Base-by-base conservation (phyloP, 1,139 yeast species). In the Sporopachydermia cereana region DNA sequence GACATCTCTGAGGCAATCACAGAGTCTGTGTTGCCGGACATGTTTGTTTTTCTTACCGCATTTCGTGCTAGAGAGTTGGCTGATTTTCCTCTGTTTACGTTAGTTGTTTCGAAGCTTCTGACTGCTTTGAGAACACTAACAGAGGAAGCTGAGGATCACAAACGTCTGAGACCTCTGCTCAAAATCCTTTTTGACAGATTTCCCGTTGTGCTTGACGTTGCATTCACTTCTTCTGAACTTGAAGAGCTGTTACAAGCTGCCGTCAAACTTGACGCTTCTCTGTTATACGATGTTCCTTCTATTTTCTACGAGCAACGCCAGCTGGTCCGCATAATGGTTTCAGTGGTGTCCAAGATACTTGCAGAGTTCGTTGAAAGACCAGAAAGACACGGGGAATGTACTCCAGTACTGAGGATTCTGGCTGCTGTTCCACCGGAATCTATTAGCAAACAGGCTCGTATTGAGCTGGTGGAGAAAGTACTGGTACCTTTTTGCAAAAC, bases 61-160 rank as follows among this genome's bases (percentile, higher is more conserved):
- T 70, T 78, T 54, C 67, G 83, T 51, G 52, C 70, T 12, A 56
- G 75, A 36, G 85, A 79, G 51, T 53, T 72, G 36, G 59, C 59
- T 36, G 60, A 60, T 2, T 56, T 59, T 29, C 61, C 63, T 4
- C 25, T 12, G 5, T 34, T 59, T 2, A 25, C 45, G 0, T n/a
- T 44, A 2, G 45, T 62, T 17, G 27, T 59, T 14, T 43, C 48
- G 0, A 46, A 51, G 0, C 69, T 76, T 46, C n/a, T n/a, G n/a
- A n/a, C n/a, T n/a, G n/a, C n/a, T n/a, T n/a, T n/a, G n/a, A n/a
- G n/a, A n/a, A n/a, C n/a, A n/a, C n/a, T n/a, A n/a, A n/a, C n/a
- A n/a, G n/a, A n/a, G n/a, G n/a, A n/a, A n/a, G n/a, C n/a, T n/a
- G n/a, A n/a, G n/a, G n/a, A n/a, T n/a, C n/a, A n/a, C n/a, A n/a